Percentiles rank a stretch among this genome's conserved stretches.
Evolutionary conservation across 768 basidiomycete species (phyloP).

Genomic region (Clathrus columnatus): DNA sequence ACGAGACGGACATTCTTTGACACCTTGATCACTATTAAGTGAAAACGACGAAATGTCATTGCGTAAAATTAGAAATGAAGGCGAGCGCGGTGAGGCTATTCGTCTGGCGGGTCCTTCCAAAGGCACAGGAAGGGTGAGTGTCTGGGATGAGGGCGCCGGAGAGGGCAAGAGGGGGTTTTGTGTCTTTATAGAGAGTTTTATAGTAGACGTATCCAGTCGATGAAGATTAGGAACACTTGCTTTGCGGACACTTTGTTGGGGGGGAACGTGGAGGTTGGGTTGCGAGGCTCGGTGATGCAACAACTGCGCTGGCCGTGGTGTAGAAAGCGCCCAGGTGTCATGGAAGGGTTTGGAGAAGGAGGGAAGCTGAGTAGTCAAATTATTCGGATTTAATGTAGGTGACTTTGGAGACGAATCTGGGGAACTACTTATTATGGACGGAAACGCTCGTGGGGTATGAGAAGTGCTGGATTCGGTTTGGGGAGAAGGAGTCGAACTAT

Average conservation of each 20-base stretch:
- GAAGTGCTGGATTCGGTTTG: slow-evolving; percentile 6
- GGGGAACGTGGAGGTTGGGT: slow-evolving; percentile 12
- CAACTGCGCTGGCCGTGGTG: slow-evolving; percentile 59
- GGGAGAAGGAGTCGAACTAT: slow-evolving; percentile 37
- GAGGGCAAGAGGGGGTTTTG: slow-evolving; percentile 19
- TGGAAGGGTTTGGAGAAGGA: slow-evolving; percentile 14
- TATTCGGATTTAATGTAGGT: slow-evolving; percentile 44
- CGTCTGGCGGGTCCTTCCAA: slow-evolving; percentile 22
- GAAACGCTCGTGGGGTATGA: slow-evolving; percentile 3
- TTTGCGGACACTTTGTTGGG: slow-evolving; percentile 43
- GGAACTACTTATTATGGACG: slow-evolving; percentile 16
- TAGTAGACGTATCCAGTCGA: slow-evolving; percentile 50
- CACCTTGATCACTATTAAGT: slow-evolving; percentile 13
- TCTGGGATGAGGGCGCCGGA: slow-evolving; percentile 45
- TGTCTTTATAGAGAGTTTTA: slow-evolving; percentile 47
- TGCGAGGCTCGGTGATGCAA: slow-evolving; percentile 28
- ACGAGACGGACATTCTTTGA: slow-evolving; percentile 22
- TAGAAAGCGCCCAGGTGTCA: slow-evolving; percentile 39
- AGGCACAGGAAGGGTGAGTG: slow-evolving; percentile 44
- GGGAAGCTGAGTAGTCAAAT: slow-evolving; percentile 27
- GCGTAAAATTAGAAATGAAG: slow-evolving; percentile 31
- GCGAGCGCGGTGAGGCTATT: slow-evolving; percentile 29
- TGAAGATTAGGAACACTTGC: slow-evolving; percentile 59
- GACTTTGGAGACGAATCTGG: slow-evolving; percentile 16
- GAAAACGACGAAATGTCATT: slow-evolving; percentile 28